These are phyloP conservation scores for Iodosphaeria phyllophila DNA, from an alignment of 2,329 filamentous ascomycete species.

Conservation along the genomic window DNA sequence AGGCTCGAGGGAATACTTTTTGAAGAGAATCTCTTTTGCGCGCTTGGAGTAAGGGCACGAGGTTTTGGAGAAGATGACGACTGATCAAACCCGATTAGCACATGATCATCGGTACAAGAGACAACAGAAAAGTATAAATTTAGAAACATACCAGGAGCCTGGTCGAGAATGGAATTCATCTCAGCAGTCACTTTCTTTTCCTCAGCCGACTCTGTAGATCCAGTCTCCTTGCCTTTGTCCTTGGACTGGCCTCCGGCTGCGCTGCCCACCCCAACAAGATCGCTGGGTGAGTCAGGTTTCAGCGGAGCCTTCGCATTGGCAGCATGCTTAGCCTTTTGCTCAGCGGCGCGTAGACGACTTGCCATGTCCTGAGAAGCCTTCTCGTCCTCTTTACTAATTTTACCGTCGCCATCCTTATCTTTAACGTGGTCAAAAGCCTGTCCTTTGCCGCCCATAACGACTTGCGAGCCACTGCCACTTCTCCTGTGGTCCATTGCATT, in stretches of 20 bases:
- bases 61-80: conserved; percentile 90
- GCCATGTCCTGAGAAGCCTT: conserved; percentile 33
- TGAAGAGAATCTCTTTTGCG: conserved; percentile 70
- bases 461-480: conserved; percentile 12
- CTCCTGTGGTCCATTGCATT: conserved; percentile 27
- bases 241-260: conserved; percentile 33
- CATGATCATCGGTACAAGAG: conserved; percentile 1
- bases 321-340: conserved; percentile 46
- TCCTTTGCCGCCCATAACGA: conserved; percentile 20
- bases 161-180: conserved; percentile 64
- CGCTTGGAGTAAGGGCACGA: conserved; percentile 77
- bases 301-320: conserved; percentile 48
- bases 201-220: conserved; percentile 29
- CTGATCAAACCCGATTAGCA: conserved; percentile 22
- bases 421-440: conserved; percentile 18
- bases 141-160: conserved; percentile 50
- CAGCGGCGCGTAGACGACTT: conserved; percentile 47
- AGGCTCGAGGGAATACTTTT: conserved; percentile 70
- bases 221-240: conserved; percentile 19
- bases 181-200: conserved; percentile 49
- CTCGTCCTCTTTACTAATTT: conserved; percentile 36
- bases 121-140: not conserved
- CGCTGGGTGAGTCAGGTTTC: conserved; percentile 37
- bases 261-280: conserved; percentile 39
- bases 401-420: conserved; percentile 34